A percentile compares a stretch with the other conserved stretches of the same genome.
Evolutionary conservation across 2,329 filamentous ascomycete genomes (phyloP).

Genomic region (Alternaria consortialis): DNA sequence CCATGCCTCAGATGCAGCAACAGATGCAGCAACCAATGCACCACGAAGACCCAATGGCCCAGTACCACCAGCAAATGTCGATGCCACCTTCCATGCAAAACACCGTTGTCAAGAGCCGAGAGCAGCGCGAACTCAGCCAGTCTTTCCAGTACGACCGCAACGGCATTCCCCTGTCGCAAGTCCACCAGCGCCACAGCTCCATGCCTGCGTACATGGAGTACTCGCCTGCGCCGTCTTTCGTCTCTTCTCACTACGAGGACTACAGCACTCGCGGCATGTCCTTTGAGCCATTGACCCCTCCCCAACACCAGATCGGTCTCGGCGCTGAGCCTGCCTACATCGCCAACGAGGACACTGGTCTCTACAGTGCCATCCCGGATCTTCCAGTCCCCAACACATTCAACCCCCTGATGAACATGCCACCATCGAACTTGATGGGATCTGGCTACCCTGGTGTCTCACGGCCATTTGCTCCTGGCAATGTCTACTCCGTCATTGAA

Average conservation of each 20-base stretch:
- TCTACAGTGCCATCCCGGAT: conserved; percentile 95
- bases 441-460: conserved; percentile 79
- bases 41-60: conserved; percentile 72
- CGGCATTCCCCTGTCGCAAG: conserved; percentile 81
- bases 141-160: conserved; percentile 92
- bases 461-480: conserved; percentile 73
- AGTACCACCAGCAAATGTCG: conserved; percentile 77
- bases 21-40: conserved; percentile 61
- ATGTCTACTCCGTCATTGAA: conserved; percentile 95
- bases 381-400: conserved; percentile 78
- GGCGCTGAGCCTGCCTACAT: conserved; percentile 94
- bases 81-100: conserved; percentile 78
- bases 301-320: conserved; percentile 84
- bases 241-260: conserved; percentile 98
- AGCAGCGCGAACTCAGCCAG: conserved; percentile 78
- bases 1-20: conserved; percentile 52
- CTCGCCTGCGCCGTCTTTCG: conserved; percentile 95
- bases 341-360: conserved; percentile 94
- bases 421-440: conserved; percentile 82
- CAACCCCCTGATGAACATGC: conserved; percentile 90
- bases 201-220: conserved; percentile 99
- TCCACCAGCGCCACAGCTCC: conserved; percentile 93
- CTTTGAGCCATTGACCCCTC: conserved; percentile 95
- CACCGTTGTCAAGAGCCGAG: conserved; percentile 79
- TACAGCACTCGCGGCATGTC: conserved; percentile 97